These are phyloP conservation scores for Wickerhamiella occidentalis DNA, from an alignment of 805 yeast genomes.

Conservation along the genomic window DNA sequence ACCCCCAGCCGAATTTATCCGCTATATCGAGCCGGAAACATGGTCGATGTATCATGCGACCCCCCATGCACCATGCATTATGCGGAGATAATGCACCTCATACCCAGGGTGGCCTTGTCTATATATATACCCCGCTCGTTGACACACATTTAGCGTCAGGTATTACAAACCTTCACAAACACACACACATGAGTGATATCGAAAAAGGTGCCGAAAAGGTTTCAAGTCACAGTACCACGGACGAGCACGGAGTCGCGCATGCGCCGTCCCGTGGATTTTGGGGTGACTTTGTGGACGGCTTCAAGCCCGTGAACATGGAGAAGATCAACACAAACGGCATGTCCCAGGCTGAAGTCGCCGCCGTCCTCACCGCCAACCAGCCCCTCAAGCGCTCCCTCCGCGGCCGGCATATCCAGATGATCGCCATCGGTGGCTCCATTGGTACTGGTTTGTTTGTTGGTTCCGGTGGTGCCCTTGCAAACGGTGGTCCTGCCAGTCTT, in stretches of 20 bases:
- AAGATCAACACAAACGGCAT: conserved; percentile 18
- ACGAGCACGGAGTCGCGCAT: background rate
- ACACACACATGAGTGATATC: conserved; percentile 3
- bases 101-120: background rate
- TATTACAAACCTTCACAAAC: no score
- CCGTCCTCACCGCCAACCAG: conserved; percentile 15
- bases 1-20: no score
- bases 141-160: no score
- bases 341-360: conserved; percentile 27
- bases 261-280: conserved; percentile 3
- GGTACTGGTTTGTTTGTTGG: conserved; percentile 54
- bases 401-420: conserved; percentile 36
- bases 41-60: background rate
- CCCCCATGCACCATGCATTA: background rate
- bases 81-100: background rate
- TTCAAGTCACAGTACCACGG: background rate
- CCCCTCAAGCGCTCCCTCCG: conserved; percentile 30
- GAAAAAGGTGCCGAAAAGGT: conserved; percentile 8
- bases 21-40: background rate
- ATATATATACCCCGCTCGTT: no score
- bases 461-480: conserved; percentile 34
- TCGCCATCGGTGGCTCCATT: conserved; percentile 66
- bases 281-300: conserved; percentile 15
- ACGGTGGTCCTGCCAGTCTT: conserved; percentile 41
- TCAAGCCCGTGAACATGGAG: conserved; percentile 18